These are phyloP conservation scores for Crithidia fasciculata DNA, from an alignment of 208 protist species.

Conservation along the genomic window DNA sequence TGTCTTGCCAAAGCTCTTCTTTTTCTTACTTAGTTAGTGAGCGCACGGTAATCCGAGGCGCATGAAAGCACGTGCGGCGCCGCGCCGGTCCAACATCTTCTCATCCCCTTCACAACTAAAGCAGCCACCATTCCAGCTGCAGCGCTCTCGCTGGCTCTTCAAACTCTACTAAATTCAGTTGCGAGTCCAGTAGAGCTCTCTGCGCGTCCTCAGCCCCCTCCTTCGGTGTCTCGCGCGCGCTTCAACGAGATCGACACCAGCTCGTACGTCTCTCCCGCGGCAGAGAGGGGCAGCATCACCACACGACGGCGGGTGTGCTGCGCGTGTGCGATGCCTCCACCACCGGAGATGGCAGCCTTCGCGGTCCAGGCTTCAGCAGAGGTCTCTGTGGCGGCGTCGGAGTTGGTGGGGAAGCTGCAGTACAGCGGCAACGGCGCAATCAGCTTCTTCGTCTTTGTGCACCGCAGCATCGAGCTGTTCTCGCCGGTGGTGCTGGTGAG, in stretches of 20 bases:
- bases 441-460: slow-evolving; percentile 13
- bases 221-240: slow-evolving; percentile 13
- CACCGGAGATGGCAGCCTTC: neutral
- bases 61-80: too few relatives aligned
- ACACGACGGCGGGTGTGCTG: slow-evolving; percentile 31
- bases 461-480: slow-evolving; percentile 19
- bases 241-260: slow-evolving; percentile 15
- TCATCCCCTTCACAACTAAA: too few relatives aligned
- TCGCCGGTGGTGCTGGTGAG: slow-evolving; percentile 6
- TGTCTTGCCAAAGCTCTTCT: too few relatives aligned
- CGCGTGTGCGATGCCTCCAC: neutral
- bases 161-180: too few relatives aligned
- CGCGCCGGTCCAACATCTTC: too few relatives aligned
- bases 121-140: too few relatives aligned
- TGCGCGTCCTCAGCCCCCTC: neutral
- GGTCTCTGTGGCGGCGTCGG: neutral
- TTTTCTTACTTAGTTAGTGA: too few relatives aligned
- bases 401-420: slow-evolving; percentile 5
- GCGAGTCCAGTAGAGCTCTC: too few relatives aligned
- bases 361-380: neutral
- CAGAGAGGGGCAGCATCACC: slow-evolving; percentile 18
- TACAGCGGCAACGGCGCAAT: slow-evolving; percentile 15
- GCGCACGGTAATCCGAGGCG: too few relatives aligned
- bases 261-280: slow-evolving; percentile 20
- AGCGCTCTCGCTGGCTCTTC: too few relatives aligned